Evolutionary conservation across 2,329 filamentous ascomycete species (phyloP), one percentile per base, ranked within the genome.

Genomic region (Lachnellula arida): DNA sequence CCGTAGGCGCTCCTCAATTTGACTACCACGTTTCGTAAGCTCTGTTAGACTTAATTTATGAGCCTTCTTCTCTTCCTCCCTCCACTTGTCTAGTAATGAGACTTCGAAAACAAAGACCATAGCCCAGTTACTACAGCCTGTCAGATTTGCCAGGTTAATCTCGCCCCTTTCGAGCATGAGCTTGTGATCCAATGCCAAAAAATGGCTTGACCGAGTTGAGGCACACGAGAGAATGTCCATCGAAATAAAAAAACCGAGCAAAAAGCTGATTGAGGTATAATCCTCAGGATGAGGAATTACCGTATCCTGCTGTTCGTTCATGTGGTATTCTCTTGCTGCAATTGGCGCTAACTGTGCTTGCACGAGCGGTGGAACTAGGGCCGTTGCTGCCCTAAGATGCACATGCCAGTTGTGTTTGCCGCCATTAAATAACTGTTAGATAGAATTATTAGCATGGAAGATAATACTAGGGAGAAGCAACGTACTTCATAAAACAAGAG

Each of bases 401-500:
- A 37, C 17, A 4, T 17, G 32, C 47, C 47, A 49, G 19, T 49
- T 49, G 9, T 34, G 5, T 37, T 5, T 49, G 35, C 32, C 47
- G 15, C 47, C 47, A 8, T 4, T 8, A 12, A 7, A 37, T 37
- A 37, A 37, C 47, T 49, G 14, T 28, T 15, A 9, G 25, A 14
- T 44, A 23, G 22, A 5, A 23, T 23, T 23, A 23, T 37, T 49
- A 49, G 32, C 17, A 17, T 28, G 15, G 15, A 37, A 49, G 2
- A 35, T 19, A 22, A n/a, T 15, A 32, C 12, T 49, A 5, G n/a
- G 4, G 8, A 35, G 5, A 11, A 14, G 7, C 19, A 19, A n/a
- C 40, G 4, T 55, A 55, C 53, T 47, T 55, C 53, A 12, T 12
- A 50, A 23, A 34, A 55, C 37, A 55, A 37, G 53, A 55, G 46